Percentiles rank a stretch among this genome's conserved stretches.
phyloP scores from a whole-genome alignment of 768 basidiomycete genomes.

The Tricholoma sp. region DNA sequence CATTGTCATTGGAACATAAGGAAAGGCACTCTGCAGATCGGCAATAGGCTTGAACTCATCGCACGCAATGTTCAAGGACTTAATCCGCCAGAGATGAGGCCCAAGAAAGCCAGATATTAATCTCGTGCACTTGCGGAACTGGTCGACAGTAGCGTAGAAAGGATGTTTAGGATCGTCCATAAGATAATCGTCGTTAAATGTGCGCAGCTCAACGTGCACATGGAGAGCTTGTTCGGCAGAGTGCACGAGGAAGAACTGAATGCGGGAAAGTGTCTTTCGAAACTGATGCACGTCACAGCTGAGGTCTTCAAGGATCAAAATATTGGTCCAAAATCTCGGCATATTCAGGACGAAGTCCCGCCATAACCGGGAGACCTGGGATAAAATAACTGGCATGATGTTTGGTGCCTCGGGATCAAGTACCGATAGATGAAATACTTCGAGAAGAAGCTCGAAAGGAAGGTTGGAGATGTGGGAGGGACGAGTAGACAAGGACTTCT shows the following conservation, averaged over 20 bases:
- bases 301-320: background rate
- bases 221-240: background rate
- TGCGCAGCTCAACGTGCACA: background rate
- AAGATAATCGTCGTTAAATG: background rate
- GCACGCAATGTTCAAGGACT: background rate
- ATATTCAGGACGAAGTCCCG: background rate
- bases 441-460: background rate
- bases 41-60: slow-evolving; percentile 3
- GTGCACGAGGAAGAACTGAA: background rate
- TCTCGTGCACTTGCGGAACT: background rate
- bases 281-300: background rate
- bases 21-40: background rate
- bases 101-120: background rate
- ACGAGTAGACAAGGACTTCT: background rate
- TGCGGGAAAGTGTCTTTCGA: background rate
- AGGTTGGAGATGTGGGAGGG: background rate
- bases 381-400: background rate
- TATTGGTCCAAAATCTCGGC: background rate
- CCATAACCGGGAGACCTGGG: background rate
- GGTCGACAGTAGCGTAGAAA: background rate
- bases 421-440: background rate
- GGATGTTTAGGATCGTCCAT: background rate
- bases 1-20: background rate
- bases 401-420: background rate
- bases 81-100: slow-evolving; percentile 1